Evolutionary conservation across 2,329 filamentous ascomycete species (phyloP).

Genomic region (Ustulina deusta): DNA sequence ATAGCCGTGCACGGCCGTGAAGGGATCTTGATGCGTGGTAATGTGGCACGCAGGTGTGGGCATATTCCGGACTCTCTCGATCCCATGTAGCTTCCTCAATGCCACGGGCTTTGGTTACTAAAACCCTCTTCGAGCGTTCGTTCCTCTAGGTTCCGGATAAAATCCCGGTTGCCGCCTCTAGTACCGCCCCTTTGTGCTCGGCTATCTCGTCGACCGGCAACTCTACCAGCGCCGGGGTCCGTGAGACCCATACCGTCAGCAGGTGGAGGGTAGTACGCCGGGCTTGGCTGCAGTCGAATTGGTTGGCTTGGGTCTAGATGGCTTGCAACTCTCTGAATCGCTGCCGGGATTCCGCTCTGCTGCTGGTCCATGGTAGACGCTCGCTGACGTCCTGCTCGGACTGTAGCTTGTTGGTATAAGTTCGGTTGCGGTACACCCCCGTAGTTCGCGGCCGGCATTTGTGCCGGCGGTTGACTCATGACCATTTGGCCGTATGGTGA

Average conservation of each 20-base stretch:
- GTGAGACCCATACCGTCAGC: conserved; percentile 81
- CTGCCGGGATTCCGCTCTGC: conserved; percentile 89
- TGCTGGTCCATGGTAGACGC: conserved; percentile 98
- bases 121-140: conserved; percentile 94
- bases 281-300: conserved; percentile 93
- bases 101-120: conserved; percentile 70
- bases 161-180: conserved; percentile 79
- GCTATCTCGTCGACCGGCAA: conserved; percentile 79
- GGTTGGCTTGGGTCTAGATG: conserved; percentile 95
- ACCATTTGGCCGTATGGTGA: conserved; percentile 79
- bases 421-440: conserved; percentile 63
- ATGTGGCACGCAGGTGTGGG: conserved; percentile 22
- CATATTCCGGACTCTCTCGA: conserved; percentile 27
- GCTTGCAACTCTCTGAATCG: conserved; percentile 93
- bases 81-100: conserved; percentile 63
- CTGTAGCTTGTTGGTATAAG: conserved; percentile 81
- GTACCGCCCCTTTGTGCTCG: conserved; percentile 70
- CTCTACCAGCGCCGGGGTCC: conserved; percentile 66
- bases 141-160: conserved; percentile 95
- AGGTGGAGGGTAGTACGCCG: conserved; percentile 95
- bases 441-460: conserved; percentile 75
- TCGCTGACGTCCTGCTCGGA: conserved; percentile 83
- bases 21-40: conserved; percentile 24
- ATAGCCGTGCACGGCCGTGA: conserved; percentile 30
- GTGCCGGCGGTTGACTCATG: conserved; percentile 74